Evolutionary conservation across 1,284 basidiomycete species (phyloP), one percentile per base, ranked within the genome.

Genomic region (Sanghuangporus baumii): DNA sequence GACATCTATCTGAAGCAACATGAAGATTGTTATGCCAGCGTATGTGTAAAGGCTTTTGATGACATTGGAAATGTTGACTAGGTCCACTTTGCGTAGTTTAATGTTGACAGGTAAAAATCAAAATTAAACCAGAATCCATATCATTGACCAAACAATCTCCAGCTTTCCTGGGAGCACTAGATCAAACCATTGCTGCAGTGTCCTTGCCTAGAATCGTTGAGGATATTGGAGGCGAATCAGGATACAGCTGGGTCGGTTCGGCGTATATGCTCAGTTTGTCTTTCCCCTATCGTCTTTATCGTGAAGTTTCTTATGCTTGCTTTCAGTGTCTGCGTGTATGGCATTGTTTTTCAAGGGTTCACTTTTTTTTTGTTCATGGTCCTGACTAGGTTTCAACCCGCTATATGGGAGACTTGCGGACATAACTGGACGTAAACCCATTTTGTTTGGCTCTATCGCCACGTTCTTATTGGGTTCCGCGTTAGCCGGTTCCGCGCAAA

Each of bases 401-500:
- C 59, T 73, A 7, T 75, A 74, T 65, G 75, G 74, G 18, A 74
- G 73, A 55, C 62, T 75, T 3, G 69, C 70, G 5, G 71, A 68
- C 50, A 56, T 68, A n/a, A 40, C 65, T 26, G 67, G 67, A 14
- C 66, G 67, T 18, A 74, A 75, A 62, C 73, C 71, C 7, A 62
- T 72, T 23, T 66, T 75, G 14, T 74, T 67, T 51, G 61, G 59
- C 31, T 70, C 70, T 38, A 73, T 73, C 43, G 9, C 66, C 60
- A 67, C 73, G 48, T 76, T 76, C 69, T 65, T 75, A 18, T 23
- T 65, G n/a, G 79, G 79, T 3, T 77, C 75, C 2, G 75, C 74
- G 0, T 57, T 81, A 12, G 80, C 77, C 64, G 79, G 78, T 8
- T 75, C 76, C 2, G 79, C 79, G 0, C 74, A 80, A 64, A 72